Percentiles rank a stretch among this genome's conserved stretches.
Conservation (phyloP, 768 basidiomycete species). For the Psilocybe tampanensis region DNA sequence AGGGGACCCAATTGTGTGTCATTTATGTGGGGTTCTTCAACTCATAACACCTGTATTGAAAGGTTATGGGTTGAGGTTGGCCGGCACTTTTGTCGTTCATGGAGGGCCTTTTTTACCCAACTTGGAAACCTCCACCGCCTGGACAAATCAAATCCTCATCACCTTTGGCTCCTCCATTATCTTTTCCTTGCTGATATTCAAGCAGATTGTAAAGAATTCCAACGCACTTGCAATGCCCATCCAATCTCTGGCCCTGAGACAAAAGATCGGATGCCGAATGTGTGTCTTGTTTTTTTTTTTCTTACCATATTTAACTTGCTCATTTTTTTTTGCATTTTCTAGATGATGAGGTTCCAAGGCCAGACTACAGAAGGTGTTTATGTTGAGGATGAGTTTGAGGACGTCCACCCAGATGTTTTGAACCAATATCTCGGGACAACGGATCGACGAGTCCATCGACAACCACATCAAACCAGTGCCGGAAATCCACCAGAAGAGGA, state of each 20-base stretch:
- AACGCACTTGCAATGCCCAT: conserved; percentile 36
- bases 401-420: no score
- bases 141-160: conserved; percentile 27
- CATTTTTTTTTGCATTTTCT: no score
- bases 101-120: conserved; percentile 43
- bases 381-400: no score
- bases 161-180: conserved; percentile 46
- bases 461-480: no score
- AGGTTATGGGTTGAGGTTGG: conserved; percentile 47
- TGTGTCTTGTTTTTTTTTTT: not conserved
- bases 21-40: conserved; percentile 43
- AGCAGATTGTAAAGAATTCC: conserved; percentile 35
- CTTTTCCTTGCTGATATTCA: conserved; percentile 42
- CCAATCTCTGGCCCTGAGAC: not conserved
- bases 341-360: no score
- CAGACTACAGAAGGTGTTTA: no score
- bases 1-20: conserved; percentile 17
- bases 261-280: not conserved
- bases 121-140: conserved; percentile 38
- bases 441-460: no score
- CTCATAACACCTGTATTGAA: conserved; percentile 46
- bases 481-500: no score
- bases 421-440: no score
- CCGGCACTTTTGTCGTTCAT: conserved; percentile 35
- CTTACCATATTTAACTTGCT: no score